phyloP scores from a whole-genome alignment of 2,329 filamentous ascomycete species.

The Verticillium zaregamsianum region DNA sequence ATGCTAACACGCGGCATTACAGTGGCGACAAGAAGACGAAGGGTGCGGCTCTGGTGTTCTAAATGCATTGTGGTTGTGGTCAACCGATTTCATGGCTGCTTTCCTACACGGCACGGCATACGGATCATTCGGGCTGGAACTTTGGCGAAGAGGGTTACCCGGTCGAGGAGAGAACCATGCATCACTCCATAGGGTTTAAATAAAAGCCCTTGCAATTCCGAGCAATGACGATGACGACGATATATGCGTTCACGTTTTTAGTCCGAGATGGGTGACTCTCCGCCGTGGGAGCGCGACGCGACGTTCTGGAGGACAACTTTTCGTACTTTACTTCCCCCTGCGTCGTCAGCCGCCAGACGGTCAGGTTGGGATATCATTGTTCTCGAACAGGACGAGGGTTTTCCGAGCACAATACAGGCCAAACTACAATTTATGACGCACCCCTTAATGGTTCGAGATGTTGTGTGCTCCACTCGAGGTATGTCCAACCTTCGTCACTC shows the following conservation, averaged over 20 bases:
- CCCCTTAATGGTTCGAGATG: too few species aligned
- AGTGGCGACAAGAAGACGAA: conserved; percentile 99
- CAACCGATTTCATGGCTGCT: conserved; percentile 16
- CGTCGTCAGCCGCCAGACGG: background rate
- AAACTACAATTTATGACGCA: too few species aligned
- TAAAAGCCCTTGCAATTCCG: conserved; percentile 22
- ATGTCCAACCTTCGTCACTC: too few species aligned
- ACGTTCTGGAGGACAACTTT: background rate
- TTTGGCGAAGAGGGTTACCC: conserved; percentile 44
- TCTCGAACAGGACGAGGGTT: too few species aligned
- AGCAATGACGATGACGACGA: conserved; percentile 5
- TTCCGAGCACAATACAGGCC: too few species aligned
- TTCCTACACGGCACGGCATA: conserved; percentile 14
- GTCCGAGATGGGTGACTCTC: background rate
- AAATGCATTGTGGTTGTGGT: conserved; percentile 52
- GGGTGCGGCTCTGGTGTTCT: conserved; percentile 99
- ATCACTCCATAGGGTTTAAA: conserved; percentile 41
- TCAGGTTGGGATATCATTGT: too few species aligned
- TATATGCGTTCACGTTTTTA: background rate
- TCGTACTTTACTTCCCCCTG: background rate
- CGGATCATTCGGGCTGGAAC: conserved; percentile 29
- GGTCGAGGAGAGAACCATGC: conserved; percentile 28
- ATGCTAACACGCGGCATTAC: conserved; percentile 16
- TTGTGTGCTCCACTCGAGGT: too few species aligned
- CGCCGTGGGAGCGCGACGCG: background rate